Evolutionary conservation across 148 eudicot genomes (phyloP).

Genomic region (Cornus suecica): DNA sequence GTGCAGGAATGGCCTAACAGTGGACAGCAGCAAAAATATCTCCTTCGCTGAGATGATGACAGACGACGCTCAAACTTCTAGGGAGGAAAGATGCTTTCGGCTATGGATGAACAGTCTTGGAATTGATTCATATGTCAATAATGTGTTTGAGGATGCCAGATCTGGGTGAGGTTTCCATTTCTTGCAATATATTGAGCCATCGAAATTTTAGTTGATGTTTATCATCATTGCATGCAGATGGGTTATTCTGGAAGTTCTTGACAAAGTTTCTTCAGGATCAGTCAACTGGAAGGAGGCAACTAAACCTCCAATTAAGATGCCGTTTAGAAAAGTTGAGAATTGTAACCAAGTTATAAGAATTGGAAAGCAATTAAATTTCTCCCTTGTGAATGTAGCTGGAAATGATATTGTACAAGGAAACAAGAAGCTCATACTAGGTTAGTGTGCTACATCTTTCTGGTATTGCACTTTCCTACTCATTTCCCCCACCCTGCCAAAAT

Average conservation of each 20-base stretch:
- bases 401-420: slow-evolving; percentile 22
- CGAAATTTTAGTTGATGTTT: background rate
- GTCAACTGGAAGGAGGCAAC: slow-evolving; percentile 17
- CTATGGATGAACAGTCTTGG: slow-evolving; percentile 96
- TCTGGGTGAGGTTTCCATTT: slow-evolving; percentile 49
- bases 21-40: slow-evolving; percentile 47
- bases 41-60: slow-evolving; percentile 67
- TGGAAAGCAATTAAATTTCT: slow-evolving; percentile 15
- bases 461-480: background rate
- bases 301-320: slow-evolving; percentile 20
- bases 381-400: slow-evolving; percentile 19
- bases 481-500: background rate
- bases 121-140: slow-evolving; percentile 65
- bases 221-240: slow-evolving; percentile 1
- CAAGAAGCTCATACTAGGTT: slow-evolving; percentile 16
- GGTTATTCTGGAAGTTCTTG: slow-evolving; percentile 19
- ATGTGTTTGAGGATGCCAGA: slow-evolving; percentile 82
- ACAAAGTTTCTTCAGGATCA: slow-evolving; percentile 14
- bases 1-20: slow-evolving; percentile 74
- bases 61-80: slow-evolving; percentile 75
- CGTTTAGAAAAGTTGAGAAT: slow-evolving; percentile 17
- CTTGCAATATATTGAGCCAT: background rate
- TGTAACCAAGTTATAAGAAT: slow-evolving; percentile 19
- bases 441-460: background rate
- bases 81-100: slow-evolving; percentile 92